phyloP scores from a whole-genome alignment of 2,329 filamentous ascomycete species.

The Aspergillus texensis region DNA sequence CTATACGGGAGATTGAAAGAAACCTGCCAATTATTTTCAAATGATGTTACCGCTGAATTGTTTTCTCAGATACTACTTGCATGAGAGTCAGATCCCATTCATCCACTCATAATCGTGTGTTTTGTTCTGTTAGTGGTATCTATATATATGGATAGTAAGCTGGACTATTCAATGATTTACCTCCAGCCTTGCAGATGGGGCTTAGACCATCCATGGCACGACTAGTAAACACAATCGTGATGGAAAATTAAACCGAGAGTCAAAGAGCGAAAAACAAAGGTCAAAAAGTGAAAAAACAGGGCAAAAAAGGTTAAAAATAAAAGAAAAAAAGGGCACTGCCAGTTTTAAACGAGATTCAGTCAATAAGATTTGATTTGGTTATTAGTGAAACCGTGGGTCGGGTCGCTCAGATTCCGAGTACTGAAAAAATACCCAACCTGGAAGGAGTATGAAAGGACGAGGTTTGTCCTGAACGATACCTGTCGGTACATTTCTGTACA shows the following conservation, averaged over 20 bases:
- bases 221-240: not conserved
- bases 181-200: not conserved
- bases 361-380: constrained; percentile 4
- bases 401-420: constrained; percentile 10
- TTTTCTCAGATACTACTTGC: not conserved
- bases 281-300: not conserved
- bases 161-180: constrained; percentile 2
- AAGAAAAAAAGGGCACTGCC: not conserved
- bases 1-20: not conserved
- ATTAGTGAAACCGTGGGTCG: constrained; percentile 4
- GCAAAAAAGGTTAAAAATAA: not conserved
- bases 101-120: not conserved
- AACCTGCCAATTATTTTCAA: not conserved
- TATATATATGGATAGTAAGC: not conserved
- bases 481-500: constrained; percentile 1
- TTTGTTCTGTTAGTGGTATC: not conserved
- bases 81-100: not conserved
- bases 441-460: not conserved
- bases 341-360: not conserved
- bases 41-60: not conserved
- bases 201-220: constrained; percentile 1
- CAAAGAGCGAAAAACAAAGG: not conserved
- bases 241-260: not conserved
- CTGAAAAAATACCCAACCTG: not conserved
- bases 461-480: not conserved